Base-by-base conservation (phyloP, 805 yeast species). In the Novakomyces olei region DNA sequence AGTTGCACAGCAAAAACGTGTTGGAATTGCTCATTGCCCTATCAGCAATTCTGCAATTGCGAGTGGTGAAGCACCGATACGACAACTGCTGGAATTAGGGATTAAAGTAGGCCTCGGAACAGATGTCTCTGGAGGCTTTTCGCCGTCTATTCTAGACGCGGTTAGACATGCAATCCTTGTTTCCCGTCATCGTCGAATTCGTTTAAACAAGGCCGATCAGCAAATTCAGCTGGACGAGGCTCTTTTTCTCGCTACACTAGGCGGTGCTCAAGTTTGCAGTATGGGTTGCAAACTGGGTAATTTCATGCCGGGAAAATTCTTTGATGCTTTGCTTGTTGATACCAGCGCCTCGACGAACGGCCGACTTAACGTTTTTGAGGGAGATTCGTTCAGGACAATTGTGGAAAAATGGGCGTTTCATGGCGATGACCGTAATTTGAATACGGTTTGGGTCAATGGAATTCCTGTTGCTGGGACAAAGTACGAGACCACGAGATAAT, bases 21-120 rank as follows among this genome's bases (percentile, higher is more conserved):
- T 79, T 20, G 91, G 94, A 8, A 67, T 85, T 12, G 65, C 92
- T 4, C 96, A 88, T 52, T 85, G 98, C 54, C 98, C 98, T 2
- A 69, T 80, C 7, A 77, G 92, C 12, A 85, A 85, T 50, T 69
- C 92, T 1, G 69, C 88, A 12, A 63, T 85, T 36, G 72, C 92
- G 1, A 73, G 91, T 7, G 98, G 98, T 12, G 91, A 80, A 50
- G 83, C 92, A 5, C 73, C 80, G 14, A 68, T 85, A 7, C 64
- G 74, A 41, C 64, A 72, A 60, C 54, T 79, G 27, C 55, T 81
- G 35, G 60, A 72, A 29, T 61, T 63, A 26, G 67, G 64, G 7
- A 62, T 80, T 37, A 74, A 77, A 35, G 91, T 88, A 15, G 68
- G 91, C 5, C 59, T 85, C 32, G 91, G 91, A 1, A 68, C 81